Base-by-base conservation (phyloP, 176 grass and related monocot genomes). In the Oryza meridionalis region DNA sequence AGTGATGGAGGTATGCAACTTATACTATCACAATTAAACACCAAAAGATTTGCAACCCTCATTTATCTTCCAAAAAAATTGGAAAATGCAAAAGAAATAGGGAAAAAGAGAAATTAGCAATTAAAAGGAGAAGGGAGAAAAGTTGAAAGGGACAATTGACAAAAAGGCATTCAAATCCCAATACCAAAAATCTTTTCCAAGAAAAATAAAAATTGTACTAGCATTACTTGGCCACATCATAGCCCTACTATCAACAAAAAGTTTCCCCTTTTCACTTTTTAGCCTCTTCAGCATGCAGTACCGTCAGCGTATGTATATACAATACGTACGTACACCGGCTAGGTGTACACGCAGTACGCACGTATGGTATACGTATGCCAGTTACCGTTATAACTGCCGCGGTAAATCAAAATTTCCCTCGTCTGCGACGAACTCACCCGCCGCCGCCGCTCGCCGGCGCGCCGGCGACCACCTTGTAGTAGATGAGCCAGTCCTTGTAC, bases 401-500 rank as follows among this genome's bases (percentile, higher is more conserved):
- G 69, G 88, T 86, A 49, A 90, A 84, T 61, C 17, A n/a, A 35
- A 58, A 47, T 31, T 63, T 10, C 50, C 81, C 22, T 31, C 19
- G 65, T 76, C 47, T 70, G 10, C 16, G n/a, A 77, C 37, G 29
- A 81, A 58, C 65, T 53, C 67, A 92, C 89, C 90, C 77, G 89
- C 72, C 84, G 68, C 62, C 65, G 15, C 45, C 73, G 77, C 67
- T 71, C 59, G 65, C 87, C 71, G 82, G 86, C 55, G 82, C 73
- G 16, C 84, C 78, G 55, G 79, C 84, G 21, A 98, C 89, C 12
- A 98, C 96, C 90, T 90, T 88, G 76, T 94, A 98, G 81, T 98
- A 98, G 87, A 98, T 98, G 71, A 98, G 81, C 93, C 96, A 98
- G 83, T 93, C 88, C 83, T 95, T 98, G 85, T 94, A 98, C 37